Base-by-base conservation (phyloP, 179 eudicot genomes). In the Vitellaria paradoxa region DNA sequence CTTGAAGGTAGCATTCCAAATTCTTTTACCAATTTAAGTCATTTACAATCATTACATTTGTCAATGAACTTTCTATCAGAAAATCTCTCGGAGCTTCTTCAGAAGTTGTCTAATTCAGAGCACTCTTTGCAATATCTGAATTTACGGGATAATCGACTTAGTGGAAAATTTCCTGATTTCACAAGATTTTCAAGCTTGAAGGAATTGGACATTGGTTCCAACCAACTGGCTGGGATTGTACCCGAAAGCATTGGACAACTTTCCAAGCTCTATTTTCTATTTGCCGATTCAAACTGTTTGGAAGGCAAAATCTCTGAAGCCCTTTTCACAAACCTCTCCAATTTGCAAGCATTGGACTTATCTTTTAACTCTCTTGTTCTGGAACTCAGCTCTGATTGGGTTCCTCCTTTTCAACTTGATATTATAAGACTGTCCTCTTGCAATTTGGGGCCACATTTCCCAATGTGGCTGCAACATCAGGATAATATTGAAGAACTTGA, bases 361-460 rank as follows among this genome's bases (percentile, higher is more conserved):
- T 52, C 14, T 70, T 53, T 0, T 8, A 70, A 70, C 37, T 7
- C 45, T 0, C 12, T 70, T 0, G 17, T 17, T 70, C 49, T 70
- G 10, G 23, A 50, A n/a, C 2, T 50, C 11, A 70, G 45, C 60
- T 23, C 60, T 17, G 23, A 15, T 5, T 70, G 73, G 73, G 30
- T 21, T 70, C 73, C 73, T 50, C 73, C 60, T 23, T 70, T 70
- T 52, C 21, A 23, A 24, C 60, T 70, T 0, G 11, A 52, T 12
- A 0, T 0, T 6, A 7, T 70, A 12, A 3, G 11, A 12, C 52
- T 70, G 9, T 0, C 0, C 0, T 70, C 21, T 13, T 52, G 73
- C 60, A 23, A 17, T 14, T 72, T 72, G 47, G 75, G 75, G 64
- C 63, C 47, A 6, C 15, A 72, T 13, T 56, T 72, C 49, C 64